phyloP scores from a whole-genome alignment of 768 basidiomycete genomes.

The Ramaria rubella region DNA sequence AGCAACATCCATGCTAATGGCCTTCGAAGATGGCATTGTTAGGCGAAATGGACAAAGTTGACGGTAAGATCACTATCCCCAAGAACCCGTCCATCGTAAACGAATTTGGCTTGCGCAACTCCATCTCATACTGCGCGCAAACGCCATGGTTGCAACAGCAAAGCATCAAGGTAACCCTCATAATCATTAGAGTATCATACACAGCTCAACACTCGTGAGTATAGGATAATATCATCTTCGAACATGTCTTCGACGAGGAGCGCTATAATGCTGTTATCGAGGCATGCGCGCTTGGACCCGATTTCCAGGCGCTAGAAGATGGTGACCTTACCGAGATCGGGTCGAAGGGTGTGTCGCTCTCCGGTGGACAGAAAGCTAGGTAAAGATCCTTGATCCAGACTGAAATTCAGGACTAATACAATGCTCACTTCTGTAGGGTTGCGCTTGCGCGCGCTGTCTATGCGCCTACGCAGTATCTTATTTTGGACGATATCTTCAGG shows the following conservation, averaged over 20 bases:
- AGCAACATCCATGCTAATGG: background rate
- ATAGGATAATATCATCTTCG: slow-evolving; percentile 12
- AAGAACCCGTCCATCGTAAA: slow-evolving; percentile 27
- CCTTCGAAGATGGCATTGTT: slow-evolving; percentile 11
- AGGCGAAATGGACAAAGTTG: slow-evolving; percentile 19
- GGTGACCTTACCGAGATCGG: slow-evolving; percentile 86
- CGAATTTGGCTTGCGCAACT: slow-evolving; percentile 27
- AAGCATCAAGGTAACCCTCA: slow-evolving; percentile 61
- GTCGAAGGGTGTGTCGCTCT: slow-evolving; percentile 65
- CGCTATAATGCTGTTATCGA: slow-evolving; percentile 74
- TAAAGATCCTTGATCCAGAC: slow-evolving; percentile 19
- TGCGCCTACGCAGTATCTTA: slow-evolving; percentile 43
- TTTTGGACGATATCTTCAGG: slow-evolving; percentile 11
- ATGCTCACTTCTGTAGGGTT: slow-evolving; percentile 52
- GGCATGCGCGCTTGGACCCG: slow-evolving; percentile 74
- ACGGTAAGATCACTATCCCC: slow-evolving; percentile 11
- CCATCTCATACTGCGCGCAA: slow-evolving; percentile 69
- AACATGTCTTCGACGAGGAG: slow-evolving; percentile 47
- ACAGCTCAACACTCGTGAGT: background rate
- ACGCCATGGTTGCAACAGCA: slow-evolving; percentile 64
- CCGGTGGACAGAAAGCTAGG: slow-evolving; percentile 81
- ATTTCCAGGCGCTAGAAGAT: slow-evolving; percentile 79
- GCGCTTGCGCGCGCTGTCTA: slow-evolving; percentile 82
- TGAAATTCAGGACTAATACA: background rate
- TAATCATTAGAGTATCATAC: too few relatives aligned